Conservation (phyloP, 257 asterid species). For the Striga asiatica region DNA sequence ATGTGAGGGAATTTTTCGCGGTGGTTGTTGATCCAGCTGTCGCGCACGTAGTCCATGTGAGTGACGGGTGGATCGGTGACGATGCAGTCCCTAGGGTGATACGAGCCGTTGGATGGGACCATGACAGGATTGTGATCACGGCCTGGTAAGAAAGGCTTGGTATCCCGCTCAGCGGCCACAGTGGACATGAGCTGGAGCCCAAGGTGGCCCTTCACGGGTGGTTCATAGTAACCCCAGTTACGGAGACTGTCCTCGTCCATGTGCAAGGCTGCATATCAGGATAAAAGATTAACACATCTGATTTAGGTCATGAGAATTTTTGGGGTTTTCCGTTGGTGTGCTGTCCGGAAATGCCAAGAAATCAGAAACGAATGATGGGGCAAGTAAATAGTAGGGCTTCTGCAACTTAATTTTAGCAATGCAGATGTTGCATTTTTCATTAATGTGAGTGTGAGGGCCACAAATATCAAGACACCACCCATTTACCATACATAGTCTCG, state of each 20-base stretch:
- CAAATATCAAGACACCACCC: too few relatives aligned
- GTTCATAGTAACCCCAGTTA: conserved; percentile 95
- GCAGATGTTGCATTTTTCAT: conserved; percentile 9
- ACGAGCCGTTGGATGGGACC: conserved; percentile 56
- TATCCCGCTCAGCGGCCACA: conserved; percentile 49
- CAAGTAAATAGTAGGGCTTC: too few relatives aligned
- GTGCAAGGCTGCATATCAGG: conserved; percentile 30
- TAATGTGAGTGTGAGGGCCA: too few relatives aligned
- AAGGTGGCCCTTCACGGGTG: conserved; percentile 53
- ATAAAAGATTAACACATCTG: conserved; percentile 16
- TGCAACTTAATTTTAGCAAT: conserved; percentile 6
- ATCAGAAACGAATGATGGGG: too few relatives aligned
- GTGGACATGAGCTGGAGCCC: conserved; percentile 86
- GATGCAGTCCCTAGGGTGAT: conserved; percentile 46
- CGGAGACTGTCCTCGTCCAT: conserved; percentile 88
- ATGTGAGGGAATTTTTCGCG: conserved; percentile 67
- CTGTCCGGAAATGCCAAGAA: too few relatives aligned
- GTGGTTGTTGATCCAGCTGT: conserved; percentile 75
- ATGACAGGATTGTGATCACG: conserved; percentile 49
- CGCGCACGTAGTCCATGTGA: conserved; percentile 72
- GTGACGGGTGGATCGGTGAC: conserved; percentile 49
- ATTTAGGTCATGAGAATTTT: conserved; percentile 19
- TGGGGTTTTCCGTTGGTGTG: too few relatives aligned
- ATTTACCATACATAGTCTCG: too few relatives aligned
- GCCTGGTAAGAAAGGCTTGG: conserved; percentile 53